Evolutionary conservation across 2,329 filamentous ascomycete genomes (phyloP), one percentile per base, ranked within the genome.

Genomic region (Alternaria dauci): DNA sequence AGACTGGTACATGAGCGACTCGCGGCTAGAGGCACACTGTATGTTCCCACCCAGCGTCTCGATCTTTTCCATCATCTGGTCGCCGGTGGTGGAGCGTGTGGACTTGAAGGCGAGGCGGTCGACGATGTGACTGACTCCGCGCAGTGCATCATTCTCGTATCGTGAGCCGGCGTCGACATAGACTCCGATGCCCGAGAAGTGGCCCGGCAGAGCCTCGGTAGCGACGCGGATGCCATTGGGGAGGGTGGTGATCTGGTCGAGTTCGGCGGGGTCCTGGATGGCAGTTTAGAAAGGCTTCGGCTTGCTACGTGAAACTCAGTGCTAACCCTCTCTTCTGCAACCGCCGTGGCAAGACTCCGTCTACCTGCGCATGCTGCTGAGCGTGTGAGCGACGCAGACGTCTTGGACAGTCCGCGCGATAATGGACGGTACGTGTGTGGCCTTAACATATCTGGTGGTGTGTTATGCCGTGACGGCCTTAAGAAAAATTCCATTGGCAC

Each of bases 1-100:
- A 1, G 93, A 92, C 80, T 99, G 95, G 83, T 99, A 99, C 95
- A 99, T 99, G 81, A 99, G 87, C 58, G 93, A 93, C 81, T 99
- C 95, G 67, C 95, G 87, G 2, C 93, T 96, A 1, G 94, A 97
- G 11, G 94, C 94, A 81, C 95, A 99, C 81, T 98, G 94, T 61
- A 99, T 94, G 78, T 97, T 97, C 32, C 95, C 95, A 36, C 95
- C 95, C 3, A 99, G 84, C 0, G 89, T 90, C 80, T 98, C 95
- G 34, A 97, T 86, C 34, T 89, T 85, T 79, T 97, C 93, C 20
- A 97, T 83, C 89, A 98, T 95, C 69, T 93, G 85, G 79, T 97
- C 94, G 57, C 89, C 88, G 0, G 87, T 87, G 62, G 89, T 88
- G 36, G 83, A 82, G 34, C 86, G 86, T 0, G 95, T 98, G 23